A percentile compares a stretch with the other conserved stretches of the same genome.
Evolutionary conservation across 2,329 filamentous ascomycete species (phyloP).

Genomic region (Pseudofabraea citricarpa): DNA sequence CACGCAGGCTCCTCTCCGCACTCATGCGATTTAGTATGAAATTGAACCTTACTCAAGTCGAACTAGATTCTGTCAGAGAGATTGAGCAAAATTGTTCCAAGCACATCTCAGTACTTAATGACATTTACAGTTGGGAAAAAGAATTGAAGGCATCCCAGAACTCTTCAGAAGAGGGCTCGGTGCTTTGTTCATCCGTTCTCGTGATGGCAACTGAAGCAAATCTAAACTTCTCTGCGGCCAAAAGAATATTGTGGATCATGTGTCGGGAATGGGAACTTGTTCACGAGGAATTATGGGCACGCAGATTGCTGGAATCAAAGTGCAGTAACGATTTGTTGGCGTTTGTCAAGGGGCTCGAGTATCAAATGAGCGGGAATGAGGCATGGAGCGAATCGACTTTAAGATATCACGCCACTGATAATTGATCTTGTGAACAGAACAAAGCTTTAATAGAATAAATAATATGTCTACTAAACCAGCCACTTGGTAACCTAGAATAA

Average conservation of each 20-base stretch:
- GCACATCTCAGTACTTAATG: slow-evolving; percentile 35
- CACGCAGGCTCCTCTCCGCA: slow-evolving; percentile 27
- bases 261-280: slow-evolving; percentile 28
- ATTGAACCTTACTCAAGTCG: slow-evolving; percentile 22
- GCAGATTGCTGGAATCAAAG: slow-evolving; percentile 6
- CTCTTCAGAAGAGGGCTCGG: slow-evolving; percentile 21
- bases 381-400: slow-evolving; percentile 25
- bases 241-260: slow-evolving; percentile 27
- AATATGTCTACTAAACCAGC: too few relatives aligned
- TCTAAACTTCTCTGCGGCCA: slow-evolving; percentile 22
- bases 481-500: too few relatives aligned
- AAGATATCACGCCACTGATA: too few relatives aligned
- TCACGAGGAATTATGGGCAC: slow-evolving; percentile 15
- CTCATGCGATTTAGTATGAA: slow-evolving; percentile 34
- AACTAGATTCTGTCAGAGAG: slow-evolving; percentile 18
- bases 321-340: slow-evolving; percentile 8
- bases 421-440: too few relatives aligned
- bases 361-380: slow-evolving; percentile 31
- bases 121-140: slow-evolving; percentile 31
- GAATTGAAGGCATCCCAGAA: slow-evolving; percentile 21
- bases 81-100: slow-evolving; percentile 32
- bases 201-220: slow-evolving; percentile 5
- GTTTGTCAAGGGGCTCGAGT: slow-evolving; percentile 31
- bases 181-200: slow-evolving; percentile 19
- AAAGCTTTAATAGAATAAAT: too few relatives aligned